phyloP scores from a whole-genome alignment of 768 basidiomycete species.

The Lentinula sp. region DNA sequence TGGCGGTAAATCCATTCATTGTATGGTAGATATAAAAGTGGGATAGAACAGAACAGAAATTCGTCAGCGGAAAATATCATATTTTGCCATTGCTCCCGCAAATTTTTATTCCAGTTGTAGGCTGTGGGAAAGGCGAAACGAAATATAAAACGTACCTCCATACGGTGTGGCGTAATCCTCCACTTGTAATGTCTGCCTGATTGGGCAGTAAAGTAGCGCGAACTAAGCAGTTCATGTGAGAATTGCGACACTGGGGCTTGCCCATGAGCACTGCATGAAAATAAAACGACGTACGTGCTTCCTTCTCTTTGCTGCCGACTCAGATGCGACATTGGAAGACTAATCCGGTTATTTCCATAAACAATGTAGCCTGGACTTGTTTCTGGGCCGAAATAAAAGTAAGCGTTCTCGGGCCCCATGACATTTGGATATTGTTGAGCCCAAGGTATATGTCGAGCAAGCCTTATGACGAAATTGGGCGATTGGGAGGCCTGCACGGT shows the following conservation, averaged over 20 bases:
- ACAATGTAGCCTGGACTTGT: constrained; percentile 55
- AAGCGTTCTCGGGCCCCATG: constrained; percentile 78
- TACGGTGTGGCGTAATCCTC: constrained; percentile 53
- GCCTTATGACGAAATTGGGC: constrained; percentile 58
- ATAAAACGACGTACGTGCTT: constrained; percentile 47
- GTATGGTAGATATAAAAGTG: background rate
- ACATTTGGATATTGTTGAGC: constrained; percentile 59
- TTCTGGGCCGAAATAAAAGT: constrained; percentile 69
- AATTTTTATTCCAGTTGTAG: background rate
- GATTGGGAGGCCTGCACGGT: constrained; percentile 40
- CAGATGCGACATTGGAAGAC: constrained; percentile 51
- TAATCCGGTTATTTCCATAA: constrained; percentile 58
- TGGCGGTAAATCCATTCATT: background rate
- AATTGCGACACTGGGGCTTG: background rate
- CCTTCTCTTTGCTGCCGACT: constrained; percentile 52
- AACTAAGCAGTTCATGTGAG: constrained; percentile 30
- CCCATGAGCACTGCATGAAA: background rate
- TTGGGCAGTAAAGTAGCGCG: constrained; percentile 69
- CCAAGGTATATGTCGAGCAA: constrained; percentile 64
- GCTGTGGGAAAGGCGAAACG: background rate
- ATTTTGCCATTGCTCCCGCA: background rate
- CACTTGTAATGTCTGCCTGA: constrained; percentile 72
- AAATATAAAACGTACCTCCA: constrained; percentile 52
- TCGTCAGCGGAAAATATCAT: background rate
- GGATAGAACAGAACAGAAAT: background rate